Conservation (phyloP, 257 asterid species). For the Nicotiana knightiana region DNA sequence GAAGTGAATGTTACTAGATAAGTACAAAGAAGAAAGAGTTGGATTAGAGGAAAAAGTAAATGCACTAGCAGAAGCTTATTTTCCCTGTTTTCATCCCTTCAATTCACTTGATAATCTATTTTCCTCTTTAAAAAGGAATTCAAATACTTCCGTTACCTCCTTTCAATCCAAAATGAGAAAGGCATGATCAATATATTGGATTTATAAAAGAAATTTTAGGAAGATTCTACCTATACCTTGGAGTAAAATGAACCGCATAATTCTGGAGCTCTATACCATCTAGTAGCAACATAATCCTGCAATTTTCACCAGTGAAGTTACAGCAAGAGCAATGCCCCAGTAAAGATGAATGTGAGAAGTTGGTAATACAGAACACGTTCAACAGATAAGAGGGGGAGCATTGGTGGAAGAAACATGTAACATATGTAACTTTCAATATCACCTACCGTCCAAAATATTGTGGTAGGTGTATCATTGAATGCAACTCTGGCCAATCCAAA, state of each 20-base stretch:
- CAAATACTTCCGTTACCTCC: not conserved
- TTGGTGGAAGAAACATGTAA: not conserved
- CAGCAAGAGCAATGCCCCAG: not conserved
- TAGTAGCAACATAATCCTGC: constrained; percentile 93
- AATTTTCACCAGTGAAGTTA: constrained; percentile 2
- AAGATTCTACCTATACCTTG: constrained; percentile 36
- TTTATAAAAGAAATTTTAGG: not conserved
- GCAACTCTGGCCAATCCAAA: constrained; percentile 97
- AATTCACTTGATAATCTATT: not conserved
- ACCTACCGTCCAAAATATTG: constrained; percentile 92
- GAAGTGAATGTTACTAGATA: not conserved
- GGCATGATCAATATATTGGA: not conserved
- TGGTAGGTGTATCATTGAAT: constrained; percentile 80
- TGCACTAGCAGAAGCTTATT: not conserved
- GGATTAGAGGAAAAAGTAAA: not conserved
- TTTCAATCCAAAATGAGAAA: not conserved
- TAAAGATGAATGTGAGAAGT: not conserved
- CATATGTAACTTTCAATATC: not conserved
- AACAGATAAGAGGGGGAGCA: not conserved
- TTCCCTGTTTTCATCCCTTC: not conserved
- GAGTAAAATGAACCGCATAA: constrained; percentile 92
- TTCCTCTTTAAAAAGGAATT: not conserved
- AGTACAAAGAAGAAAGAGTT: not conserved
- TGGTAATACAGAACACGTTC: not conserved
- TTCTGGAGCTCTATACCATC: constrained; percentile 95